Conservation (phyloP, 345 rosid genomes). For the Salix purpurea region DNA sequence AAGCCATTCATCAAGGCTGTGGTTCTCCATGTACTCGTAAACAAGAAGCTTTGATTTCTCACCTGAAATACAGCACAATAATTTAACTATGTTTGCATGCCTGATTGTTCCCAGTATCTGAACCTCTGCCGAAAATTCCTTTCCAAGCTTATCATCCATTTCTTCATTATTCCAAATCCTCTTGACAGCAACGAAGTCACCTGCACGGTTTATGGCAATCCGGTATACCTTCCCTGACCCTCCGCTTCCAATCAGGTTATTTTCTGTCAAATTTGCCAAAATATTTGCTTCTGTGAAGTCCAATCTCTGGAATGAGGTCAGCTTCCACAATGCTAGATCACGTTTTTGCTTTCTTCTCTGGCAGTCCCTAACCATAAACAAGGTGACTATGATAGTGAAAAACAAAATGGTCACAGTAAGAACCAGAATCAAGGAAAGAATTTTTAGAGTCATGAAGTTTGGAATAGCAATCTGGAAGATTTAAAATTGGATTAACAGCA, state of each 20-base stretch:
- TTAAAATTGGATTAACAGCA: slow-evolving; percentile 37
- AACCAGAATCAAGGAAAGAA: slow-evolving; percentile 42
- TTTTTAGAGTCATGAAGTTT: slow-evolving; percentile 15
- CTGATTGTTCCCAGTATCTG: slow-evolving; percentile 68
- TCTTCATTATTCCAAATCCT: slow-evolving; percentile 59
- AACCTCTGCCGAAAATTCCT: slow-evolving; percentile 74
- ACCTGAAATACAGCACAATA: slow-evolving; percentile 78
- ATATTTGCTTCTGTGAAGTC: slow-evolving; percentile 60
- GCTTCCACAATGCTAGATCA: slow-evolving; percentile 60
- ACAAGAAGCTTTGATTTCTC: slow-evolving; percentile 85
- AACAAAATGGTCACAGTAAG: slow-evolving; percentile 34
- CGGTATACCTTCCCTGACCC: slow-evolving; percentile 88
- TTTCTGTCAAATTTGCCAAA: slow-evolving; percentile 58
- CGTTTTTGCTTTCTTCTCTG: slow-evolving; percentile 35
- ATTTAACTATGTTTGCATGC: slow-evolving; percentile 78
- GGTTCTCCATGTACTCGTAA: slow-evolving; percentile 86
- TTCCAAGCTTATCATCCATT: slow-evolving; percentile 55
- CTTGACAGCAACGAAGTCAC: slow-evolving; percentile 76
- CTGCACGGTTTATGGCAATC: slow-evolving; percentile 31
- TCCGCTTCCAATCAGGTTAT: slow-evolving; percentile 80
- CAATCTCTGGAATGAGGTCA: slow-evolving; percentile 71
- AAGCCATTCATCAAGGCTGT: slow-evolving; percentile 84
- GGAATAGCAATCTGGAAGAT: slow-evolving; percentile 52
- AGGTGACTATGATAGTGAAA: slow-evolving; percentile 23
- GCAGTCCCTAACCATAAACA: slow-evolving; percentile 44